Base-by-base conservation (phyloP, 768 basidiomycete species). In the Brasilioporus rufonigricans region DNA sequence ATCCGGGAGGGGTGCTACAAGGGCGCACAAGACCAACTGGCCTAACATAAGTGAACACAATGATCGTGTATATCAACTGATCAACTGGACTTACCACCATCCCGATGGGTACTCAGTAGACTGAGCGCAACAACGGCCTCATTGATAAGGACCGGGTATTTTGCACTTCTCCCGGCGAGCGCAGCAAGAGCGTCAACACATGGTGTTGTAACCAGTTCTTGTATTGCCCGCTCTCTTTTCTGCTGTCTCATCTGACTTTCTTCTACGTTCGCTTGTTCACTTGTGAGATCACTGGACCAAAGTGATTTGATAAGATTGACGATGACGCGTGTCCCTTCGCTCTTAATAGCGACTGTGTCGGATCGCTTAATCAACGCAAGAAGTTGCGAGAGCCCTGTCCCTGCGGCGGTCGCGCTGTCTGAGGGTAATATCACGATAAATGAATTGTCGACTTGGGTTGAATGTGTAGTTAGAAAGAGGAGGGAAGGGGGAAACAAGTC, bases 61-160 rank as follows among this genome's bases (percentile, higher is more conserved):
- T 36, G 24, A 46, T 45, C 24, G 5, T 46, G 5, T 9, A 44
- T 31, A 39, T 26, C 39, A 8, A 40, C 29, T 0, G 27, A 21
- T 23, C 23, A 21, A 24, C 35, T 2, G 18, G 16, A 71, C 83
- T 58, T 70, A 89, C 92, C 84, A 56, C 87, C 90, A 44, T 75
- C 70, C 26, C 76, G 76, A 38, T 84, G 80, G 12, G 85, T 84
- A 50, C 84, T 84, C 54, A 98, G 71, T 47, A 98, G 68, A 39
- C 86, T 90, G 56, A 96, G 71, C 5, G 91, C 90, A 40, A 97
- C 82, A 21, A 95, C 77, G 2, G 87, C 91, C 69, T 98, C 96
- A 61, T 93, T 96, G 50, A 97, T 81, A 31, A 98, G 77, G 38
- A 93, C 76, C 1, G 91, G 87, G 66, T 92, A 93, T 66, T 85